These are phyloP conservation scores for Ceratocystis cubensis DNA, from an alignment of 2,329 filamentous ascomycete genomes.

Conservation along the genomic window DNA sequence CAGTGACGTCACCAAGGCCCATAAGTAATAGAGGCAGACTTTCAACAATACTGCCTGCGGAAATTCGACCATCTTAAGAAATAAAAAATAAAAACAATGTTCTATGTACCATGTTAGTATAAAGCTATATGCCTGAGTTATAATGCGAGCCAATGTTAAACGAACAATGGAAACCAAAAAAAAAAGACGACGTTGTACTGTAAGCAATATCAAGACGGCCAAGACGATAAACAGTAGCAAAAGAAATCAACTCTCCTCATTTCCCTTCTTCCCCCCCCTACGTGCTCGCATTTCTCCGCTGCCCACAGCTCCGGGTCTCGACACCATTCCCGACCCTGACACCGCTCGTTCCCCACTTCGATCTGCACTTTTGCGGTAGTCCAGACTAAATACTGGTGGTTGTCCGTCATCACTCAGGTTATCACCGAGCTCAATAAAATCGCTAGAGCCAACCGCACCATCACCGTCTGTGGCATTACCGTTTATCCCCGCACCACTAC, in stretches of 20 bases:
- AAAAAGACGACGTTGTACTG: background rate
- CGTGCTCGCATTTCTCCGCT: conserved; percentile 3
- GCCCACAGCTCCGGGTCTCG: conserved; percentile 11
- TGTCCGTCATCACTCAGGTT: conserved; percentile 44
- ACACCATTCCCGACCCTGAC: background rate
- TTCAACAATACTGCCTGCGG: background rate
- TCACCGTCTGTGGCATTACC: conserved; percentile 26
- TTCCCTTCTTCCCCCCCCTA: conserved; percentile 8
- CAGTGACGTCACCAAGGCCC: background rate
- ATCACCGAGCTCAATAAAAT: conserved; percentile 62
- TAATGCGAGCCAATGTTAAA: conserved; percentile 5
- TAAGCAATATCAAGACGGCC: background rate
- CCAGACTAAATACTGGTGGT: conserved; percentile 18
- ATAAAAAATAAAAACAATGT: background rate
- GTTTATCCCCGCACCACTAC: conserved; percentile 26
- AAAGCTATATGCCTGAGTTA: conserved; percentile 6
- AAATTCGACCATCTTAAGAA: background rate
- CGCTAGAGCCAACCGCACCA: conserved; percentile 33
- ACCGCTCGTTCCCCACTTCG: background rate
- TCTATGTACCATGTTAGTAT: conserved; percentile 9
- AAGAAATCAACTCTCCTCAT: background rate
- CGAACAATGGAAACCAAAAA: background rate
- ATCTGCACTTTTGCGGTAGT: background rate
- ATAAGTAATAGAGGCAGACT: background rate
- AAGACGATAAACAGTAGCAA: background rate